Base-by-base conservation (phyloP, 2,329 filamentous ascomycete species). In the Sporothrix variecibatus region DNA sequence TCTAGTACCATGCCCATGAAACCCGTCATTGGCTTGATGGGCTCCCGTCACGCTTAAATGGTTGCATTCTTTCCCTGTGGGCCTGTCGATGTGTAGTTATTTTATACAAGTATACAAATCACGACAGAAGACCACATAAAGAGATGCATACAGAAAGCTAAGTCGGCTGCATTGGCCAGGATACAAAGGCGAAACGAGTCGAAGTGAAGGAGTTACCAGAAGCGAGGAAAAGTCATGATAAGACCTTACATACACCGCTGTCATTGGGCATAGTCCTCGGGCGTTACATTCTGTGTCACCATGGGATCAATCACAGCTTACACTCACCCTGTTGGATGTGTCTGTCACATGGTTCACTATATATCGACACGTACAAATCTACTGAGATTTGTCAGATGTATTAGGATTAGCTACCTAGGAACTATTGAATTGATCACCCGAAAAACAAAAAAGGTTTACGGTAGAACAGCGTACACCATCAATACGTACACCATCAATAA, bases 21-120 rank as follows among this genome's bases (percentile, higher is more conserved):
- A 15, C 46, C 64, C 8, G 20, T 58, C 5, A 49, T 72, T 51
- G 76, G 76, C 17, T 71, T 77, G 17, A 72, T 74, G 8, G 76
- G 72, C 9, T 77, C 76, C 15, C 76, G 76, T 12, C 73, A 76
- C 53, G 56, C 67, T 40, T 65, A 26, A n/a, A 6, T 8, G 23
- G 68, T 12, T 26, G 49, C 12, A 26, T 53, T 17, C 20, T 40
- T 2, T 20, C 5, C 38, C n/a, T 46, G 23, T 46, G 17, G n/a
- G 6, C 28, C 7, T 56, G 12, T 20, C 17, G 15, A 34, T 46
- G 28, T 12, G 15, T 40, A 31, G 15, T 9, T 12, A 31, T 38
- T 31, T 17, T 23, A 12, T 60, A 34, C 28, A 56, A 11, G 23
- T 23, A 12, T 60, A 34, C 28, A 56, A 11, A 38, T 3, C 51